Percentiles rank a stretch among this genome's conserved stretches.
These are phyloP conservation scores for Saccharomyces uvarum DNA, from an alignment of 1,139 yeast genomes.

Conservation along the genomic window DNA sequence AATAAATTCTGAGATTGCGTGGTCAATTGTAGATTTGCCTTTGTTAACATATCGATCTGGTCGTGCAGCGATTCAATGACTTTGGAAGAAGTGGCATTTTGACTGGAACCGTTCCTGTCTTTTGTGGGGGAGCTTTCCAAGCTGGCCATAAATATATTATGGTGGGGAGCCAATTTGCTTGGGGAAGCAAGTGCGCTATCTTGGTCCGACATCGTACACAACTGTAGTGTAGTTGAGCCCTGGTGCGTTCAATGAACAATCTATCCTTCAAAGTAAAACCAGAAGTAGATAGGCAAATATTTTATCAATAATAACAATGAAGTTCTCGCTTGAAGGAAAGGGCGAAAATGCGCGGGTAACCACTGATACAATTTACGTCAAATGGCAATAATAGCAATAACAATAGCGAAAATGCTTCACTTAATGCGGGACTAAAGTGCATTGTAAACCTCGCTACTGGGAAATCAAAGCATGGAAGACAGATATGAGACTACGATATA, in stretches of 20 bases:
- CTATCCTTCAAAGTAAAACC: background rate
- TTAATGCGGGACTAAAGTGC: background rate
- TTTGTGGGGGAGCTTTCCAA: background rate
- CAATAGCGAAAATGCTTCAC: background rate
- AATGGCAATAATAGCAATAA: background rate
- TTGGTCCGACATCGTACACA: background rate
- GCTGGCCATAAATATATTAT: constrained; percentile 12
- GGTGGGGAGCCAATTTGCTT: constrained; percentile 13
- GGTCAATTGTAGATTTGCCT: constrained; percentile 43
- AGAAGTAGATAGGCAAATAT: background rate
- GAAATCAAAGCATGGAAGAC: background rate
- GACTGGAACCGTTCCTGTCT: background rate
- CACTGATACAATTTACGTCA: background rate
- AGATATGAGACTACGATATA: constrained; percentile 8
- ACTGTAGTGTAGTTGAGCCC: background rate
- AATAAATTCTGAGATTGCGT: constrained; percentile 42
- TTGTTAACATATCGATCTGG: constrained; percentile 49
- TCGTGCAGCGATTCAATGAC: constrained; percentile 54
- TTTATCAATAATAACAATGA: background rate
- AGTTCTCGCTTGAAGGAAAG: background rate
- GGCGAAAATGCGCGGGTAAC: background rate
- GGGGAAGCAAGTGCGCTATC: constrained; percentile 8
- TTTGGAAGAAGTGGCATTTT: constrained; percentile 33
- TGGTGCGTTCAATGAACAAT: background rate
- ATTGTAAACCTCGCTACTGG: background rate